Conservation (phyloP, 1,284 basidiomycete species). For the Pascua sp. region DNA sequence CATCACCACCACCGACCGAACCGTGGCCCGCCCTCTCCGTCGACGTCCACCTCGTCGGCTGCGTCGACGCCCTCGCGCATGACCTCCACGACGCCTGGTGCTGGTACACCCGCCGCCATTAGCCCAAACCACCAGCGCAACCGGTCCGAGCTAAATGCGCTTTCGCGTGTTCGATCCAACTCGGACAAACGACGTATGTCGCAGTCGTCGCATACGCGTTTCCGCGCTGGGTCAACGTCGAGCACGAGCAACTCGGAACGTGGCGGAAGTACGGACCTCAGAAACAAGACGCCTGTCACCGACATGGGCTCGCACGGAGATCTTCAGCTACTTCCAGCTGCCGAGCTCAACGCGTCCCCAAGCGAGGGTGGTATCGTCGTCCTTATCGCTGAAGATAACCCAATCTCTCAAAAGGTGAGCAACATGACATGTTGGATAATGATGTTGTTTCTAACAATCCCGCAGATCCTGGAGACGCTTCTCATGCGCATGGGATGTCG, state of each 20-base stretch:
- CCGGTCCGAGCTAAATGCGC: conserved; percentile 75
- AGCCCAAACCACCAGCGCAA: conserved; percentile 62
- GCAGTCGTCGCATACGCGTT: conserved; percentile 72
- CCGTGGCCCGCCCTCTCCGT: conserved; percentile 61
- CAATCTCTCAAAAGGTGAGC: conserved; percentile 74
- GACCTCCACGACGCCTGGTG: conserved; percentile 26
- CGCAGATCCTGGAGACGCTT: conserved; percentile 79
- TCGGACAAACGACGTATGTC: conserved; percentile 68
- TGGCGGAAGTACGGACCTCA: conserved; percentile 13
- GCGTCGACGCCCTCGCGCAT: conserved; percentile 83
- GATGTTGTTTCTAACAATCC: not conserved
- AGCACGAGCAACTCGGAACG: conserved; percentile 50
- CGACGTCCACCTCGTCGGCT: conserved; percentile 87
- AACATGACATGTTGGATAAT: conserved; percentile 15
- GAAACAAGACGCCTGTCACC: no score
- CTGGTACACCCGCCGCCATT: not conserved
- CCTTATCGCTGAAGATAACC: conserved; percentile 94
- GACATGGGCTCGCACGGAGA: no score
- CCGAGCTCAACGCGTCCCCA: no score
- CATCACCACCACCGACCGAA: not conserved
- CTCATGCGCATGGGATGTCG: conserved; percentile 88
- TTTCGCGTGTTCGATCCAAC: conserved; percentile 79
- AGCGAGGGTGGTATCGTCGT: conserved; percentile 49
- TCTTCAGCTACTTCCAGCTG: no score
- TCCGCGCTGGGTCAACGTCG: conserved; percentile 72